Evolutionary conservation across 2,329 filamentous ascomycete species (phyloP), one percentile per base, ranked within the genome.

Genomic region (Xylaria sp.): DNA sequence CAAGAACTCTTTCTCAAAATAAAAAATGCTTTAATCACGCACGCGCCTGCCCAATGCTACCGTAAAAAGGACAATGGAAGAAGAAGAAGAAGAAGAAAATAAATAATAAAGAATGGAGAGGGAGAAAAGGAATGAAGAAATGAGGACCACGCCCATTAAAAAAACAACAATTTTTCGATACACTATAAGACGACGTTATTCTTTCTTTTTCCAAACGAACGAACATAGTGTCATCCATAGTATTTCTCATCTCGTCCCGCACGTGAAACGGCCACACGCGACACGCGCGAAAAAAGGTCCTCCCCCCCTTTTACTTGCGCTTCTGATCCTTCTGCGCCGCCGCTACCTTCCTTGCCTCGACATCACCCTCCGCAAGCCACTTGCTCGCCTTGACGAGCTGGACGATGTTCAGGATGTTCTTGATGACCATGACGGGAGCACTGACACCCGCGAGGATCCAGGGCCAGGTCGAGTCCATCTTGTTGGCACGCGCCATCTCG

Each of bases 341-440:
- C 61, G 74, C 75, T 23, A 76, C 78, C 66, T 74, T 83, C 69
- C 91, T 83, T 62, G 82, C 79, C 68, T 84, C 81, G 42, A 89
- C 75, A 69, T 99, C 94, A n/a, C 92, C 92, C 76, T 97, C 92
- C 0, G 91, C 94, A 46, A 99, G 81, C 87, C 91, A 95, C 71
- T 86, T 86, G 76, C 91, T 92, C 5, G 94, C 94, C 76, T 97
- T 96, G 71, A 96, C 84, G 68, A 99, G 83, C 79, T 99, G 94
- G 52, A 97, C 83, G 54, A 97, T 82, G 70, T 99, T 99, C 80
- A 97, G 91, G 70, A 89, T 82, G 74, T 99, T 94, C 83, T 99
- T 99, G 67, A 87, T 81, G 23, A 85, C 79, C 92, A 97, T 97
- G 72, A 97, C 80, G 10, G 92, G 92, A 67, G 89, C 86, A 69